A percentile compares a stretch with the other conserved stretches of the same genome.
Evolutionary conservation across 2,329 filamentous ascomycete species (phyloP).

Genomic region (Epichloe brachyelytri): DNA sequence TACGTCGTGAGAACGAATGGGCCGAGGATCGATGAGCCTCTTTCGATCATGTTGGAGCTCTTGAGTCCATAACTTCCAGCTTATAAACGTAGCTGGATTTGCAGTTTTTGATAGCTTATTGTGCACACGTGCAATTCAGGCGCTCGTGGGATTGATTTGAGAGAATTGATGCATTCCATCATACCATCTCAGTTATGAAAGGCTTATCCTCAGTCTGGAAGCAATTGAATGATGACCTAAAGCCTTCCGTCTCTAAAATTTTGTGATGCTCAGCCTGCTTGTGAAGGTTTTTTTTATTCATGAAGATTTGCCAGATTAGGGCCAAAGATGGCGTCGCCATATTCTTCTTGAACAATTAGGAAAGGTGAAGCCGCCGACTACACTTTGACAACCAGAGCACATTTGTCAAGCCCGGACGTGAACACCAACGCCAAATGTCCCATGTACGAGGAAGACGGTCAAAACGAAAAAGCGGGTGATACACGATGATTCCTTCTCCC

Average conservation of each 20-base stretch:
- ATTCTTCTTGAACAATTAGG: not conserved
- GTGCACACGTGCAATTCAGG: constrained; percentile 7
- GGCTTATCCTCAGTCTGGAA: not conserved
- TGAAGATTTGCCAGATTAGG: not conserved
- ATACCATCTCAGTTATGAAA: not conserved
- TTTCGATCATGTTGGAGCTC: not conserved
- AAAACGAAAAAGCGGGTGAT: not conserved
- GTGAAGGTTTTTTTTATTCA: not conserved
- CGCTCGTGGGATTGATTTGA: constrained; percentile 10
- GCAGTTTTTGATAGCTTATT: not conserved
- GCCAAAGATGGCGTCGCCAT: not conserved
- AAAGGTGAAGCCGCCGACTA: not conserved
- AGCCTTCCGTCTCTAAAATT: not conserved
- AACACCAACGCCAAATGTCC: too few relatives aligned
- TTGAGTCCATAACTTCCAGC: not conserved
- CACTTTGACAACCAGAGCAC: too few relatives aligned
- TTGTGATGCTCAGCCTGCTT: not conserved
- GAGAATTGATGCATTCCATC: constrained; percentile 5
- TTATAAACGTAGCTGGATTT: not conserved
- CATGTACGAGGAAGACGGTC: not conserved
- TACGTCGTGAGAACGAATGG: constrained; percentile 83
- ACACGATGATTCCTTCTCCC: not conserved
- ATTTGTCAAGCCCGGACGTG: too few relatives aligned
- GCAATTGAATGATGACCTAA: not conserved
- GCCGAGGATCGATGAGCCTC: constrained; percentile 59